Evolutionary conservation across 768 basidiomycete species (phyloP).

Genomic region (Cystobasidium onofrii): DNA sequence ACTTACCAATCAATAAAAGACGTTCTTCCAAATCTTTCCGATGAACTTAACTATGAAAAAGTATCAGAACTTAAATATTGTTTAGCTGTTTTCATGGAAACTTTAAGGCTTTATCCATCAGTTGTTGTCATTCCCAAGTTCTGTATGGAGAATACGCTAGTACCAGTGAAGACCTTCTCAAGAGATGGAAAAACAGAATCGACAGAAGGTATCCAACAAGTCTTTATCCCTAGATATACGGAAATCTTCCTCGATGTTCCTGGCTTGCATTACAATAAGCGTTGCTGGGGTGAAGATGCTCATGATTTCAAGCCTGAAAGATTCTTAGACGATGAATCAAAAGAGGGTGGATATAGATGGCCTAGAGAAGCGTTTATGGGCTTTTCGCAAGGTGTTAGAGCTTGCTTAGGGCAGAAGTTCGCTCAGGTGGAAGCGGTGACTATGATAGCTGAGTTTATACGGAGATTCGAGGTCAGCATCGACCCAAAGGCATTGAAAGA

Average conservation of each 20-base stretch:
- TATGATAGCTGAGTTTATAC: constrained; percentile 12
- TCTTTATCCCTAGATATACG: background rate
- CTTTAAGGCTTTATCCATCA: constrained; percentile 33
- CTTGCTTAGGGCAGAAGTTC: constrained; percentile 22
- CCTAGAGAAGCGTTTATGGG: constrained; percentile 23
- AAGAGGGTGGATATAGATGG: constrained; percentile 19
- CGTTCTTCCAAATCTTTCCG: constrained; percentile 18
- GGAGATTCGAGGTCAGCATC: constrained; percentile 14
- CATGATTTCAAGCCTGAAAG: constrained; percentile 11
- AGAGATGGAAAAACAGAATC: background rate
- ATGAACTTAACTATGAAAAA: background rate
- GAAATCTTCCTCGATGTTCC: constrained; percentile 16
- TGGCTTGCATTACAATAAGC: constrained; percentile 20
- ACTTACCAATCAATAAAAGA: constrained; percentile 30
- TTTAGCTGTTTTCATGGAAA: constrained; percentile 36
- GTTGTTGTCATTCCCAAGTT: constrained; percentile 35
- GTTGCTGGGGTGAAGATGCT: constrained; percentile 21
- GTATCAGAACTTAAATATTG: constrained; percentile 12
- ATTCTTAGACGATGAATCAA: constrained; percentile 17
- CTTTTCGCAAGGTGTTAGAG: constrained; percentile 24
- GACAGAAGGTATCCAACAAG: constrained; percentile 6
- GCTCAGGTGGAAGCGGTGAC: constrained; percentile 22
- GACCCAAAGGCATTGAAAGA: constrained; percentile 12
- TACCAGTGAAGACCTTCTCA: constrained; percentile 28
- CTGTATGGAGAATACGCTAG: constrained; percentile 24